Percentiles rank a stretch among this genome's conserved stretches.
These are phyloP conservation scores for Vigna angularis DNA, from an alignment of 306 rosid genomes.

Conservation along the genomic window DNA sequence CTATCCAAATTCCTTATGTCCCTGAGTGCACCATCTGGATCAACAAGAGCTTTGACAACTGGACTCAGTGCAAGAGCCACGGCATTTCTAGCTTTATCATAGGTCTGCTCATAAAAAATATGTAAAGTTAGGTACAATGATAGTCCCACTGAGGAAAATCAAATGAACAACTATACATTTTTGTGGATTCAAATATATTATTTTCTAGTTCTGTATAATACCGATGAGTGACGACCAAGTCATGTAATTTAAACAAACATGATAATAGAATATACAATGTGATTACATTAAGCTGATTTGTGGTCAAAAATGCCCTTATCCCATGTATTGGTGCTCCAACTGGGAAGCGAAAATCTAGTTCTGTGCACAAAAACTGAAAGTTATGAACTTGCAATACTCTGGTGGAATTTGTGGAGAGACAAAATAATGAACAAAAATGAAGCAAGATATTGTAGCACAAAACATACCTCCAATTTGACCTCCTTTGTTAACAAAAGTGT, in stretches of 20 bases:
- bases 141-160: slow-evolving; percentile 9
- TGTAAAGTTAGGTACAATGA: slow-evolving; percentile 26
- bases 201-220: slow-evolving; percentile 25
- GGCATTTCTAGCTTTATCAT: slow-evolving; percentile 98
- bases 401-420: slow-evolving; percentile 18
- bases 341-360: slow-evolving; percentile 96
- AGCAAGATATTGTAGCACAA: slow-evolving; percentile 37
- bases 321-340: slow-evolving; percentile 96
- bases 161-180: neutral
- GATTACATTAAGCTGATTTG: slow-evolving; percentile 89
- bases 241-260: slow-evolving; percentile 37
- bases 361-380: slow-evolving; percentile 61
- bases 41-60: slow-evolving; percentile 92
- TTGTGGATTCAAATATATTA: neutral
- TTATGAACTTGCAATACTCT: slow-evolving; percentile 23
- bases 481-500: slow-evolving; percentile 93
- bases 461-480: slow-evolving; percentile 92
- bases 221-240: slow-evolving; percentile 22
- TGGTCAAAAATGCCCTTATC: slow-evolving; percentile 87
- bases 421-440: slow-evolving; percentile 26
- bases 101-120: slow-evolving; percentile 65
- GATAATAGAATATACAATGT: slow-evolving; percentile 15
- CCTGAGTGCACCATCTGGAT: slow-evolving; percentile 95
- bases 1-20: slow-evolving; percentile 88
- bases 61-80: slow-evolving; percentile 97